Conservation (phyloP, 2,329 filamentous ascomycete species). For the Calonectria pseudoreteaudii region DNA sequence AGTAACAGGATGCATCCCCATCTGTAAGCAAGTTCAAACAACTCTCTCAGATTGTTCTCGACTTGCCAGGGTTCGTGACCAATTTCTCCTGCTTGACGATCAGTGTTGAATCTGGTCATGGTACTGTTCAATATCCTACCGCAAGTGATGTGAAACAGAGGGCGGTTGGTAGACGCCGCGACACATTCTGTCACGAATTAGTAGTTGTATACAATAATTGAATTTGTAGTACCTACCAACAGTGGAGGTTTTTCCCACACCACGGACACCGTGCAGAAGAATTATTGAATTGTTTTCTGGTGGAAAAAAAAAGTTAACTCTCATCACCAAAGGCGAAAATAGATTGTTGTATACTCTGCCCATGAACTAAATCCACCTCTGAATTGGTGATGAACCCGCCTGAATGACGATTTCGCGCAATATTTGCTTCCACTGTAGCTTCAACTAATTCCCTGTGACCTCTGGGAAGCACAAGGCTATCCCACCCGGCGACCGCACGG, state of each 20-base stretch:
- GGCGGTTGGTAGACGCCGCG: neutral
- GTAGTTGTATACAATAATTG: neutral
- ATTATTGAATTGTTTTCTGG: neutral
- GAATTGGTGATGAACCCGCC: neutral
- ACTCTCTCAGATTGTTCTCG: neutral
- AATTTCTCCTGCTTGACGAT: neutral
- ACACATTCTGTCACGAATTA: neutral
- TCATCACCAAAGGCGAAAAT: neutral
- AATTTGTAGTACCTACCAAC: neutral
- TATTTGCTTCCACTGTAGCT: neutral
- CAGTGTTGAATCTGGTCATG: neutral
- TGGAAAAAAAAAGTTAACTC: neutral
- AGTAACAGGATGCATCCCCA: neutral
- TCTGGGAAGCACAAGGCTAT: neutral
- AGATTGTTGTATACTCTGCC: neutral
- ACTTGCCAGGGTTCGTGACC: neutral
- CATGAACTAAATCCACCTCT: neutral
- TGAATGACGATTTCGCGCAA: neutral
- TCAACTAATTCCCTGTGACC: neutral
- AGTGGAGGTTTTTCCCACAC: neutral
- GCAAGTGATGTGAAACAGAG: neutral
- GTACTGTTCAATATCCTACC: neutral
- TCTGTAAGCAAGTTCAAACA: neutral
- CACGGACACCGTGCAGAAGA: neutral
- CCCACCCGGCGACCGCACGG: neutral